These are phyloP conservation scores for Plasmodium vivax DNA, from an alignment of 169 alveolate genomes.

Conservation along the genomic window DNA sequence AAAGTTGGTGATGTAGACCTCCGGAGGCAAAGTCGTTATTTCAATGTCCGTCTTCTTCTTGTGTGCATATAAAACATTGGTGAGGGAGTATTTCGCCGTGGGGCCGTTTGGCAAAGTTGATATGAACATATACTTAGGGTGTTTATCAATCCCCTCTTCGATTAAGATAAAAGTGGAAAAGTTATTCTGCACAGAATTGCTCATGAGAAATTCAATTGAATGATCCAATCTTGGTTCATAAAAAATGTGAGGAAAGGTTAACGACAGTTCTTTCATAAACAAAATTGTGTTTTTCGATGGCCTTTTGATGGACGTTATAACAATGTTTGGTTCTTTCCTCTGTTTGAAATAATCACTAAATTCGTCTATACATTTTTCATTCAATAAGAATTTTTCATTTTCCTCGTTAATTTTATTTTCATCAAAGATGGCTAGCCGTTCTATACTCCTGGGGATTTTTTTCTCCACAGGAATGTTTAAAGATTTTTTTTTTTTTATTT, in stretches of 20 bases:
- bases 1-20: conserved; percentile 96
- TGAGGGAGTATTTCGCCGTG: conserved; percentile 92
- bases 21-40: conserved; percentile 95
- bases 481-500: conserved; percentile 29
- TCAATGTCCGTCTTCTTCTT: conserved; percentile 91
- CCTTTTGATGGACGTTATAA: conserved; percentile 91
- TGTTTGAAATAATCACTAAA: conserved; percentile 90
- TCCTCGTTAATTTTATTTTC: conserved; percentile 33
- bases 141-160: conserved; percentile 91
- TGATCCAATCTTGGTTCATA: conserved; percentile 90
- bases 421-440: conserved; percentile 54
- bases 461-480: conserved; percentile 69
- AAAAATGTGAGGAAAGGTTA: conserved; percentile 91
- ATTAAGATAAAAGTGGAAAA: conserved; percentile 92
- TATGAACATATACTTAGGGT: conserved; percentile 89
- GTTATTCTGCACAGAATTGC: conserved; percentile 88
- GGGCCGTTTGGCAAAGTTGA: conserved; percentile 96
- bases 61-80: conserved; percentile 88
- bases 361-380: conserved; percentile 88
- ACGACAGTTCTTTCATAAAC: conserved; percentile 91
- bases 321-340: conserved; percentile 90
- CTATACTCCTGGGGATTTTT: conserved; percentile 72
- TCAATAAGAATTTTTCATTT: conserved; percentile 53
- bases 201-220: conserved; percentile 84
- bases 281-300: conserved; percentile 87